phyloP scores from a whole-genome alignment of 2,329 filamentous ascomycete species.

The Colletotrichum truncatum region DNA sequence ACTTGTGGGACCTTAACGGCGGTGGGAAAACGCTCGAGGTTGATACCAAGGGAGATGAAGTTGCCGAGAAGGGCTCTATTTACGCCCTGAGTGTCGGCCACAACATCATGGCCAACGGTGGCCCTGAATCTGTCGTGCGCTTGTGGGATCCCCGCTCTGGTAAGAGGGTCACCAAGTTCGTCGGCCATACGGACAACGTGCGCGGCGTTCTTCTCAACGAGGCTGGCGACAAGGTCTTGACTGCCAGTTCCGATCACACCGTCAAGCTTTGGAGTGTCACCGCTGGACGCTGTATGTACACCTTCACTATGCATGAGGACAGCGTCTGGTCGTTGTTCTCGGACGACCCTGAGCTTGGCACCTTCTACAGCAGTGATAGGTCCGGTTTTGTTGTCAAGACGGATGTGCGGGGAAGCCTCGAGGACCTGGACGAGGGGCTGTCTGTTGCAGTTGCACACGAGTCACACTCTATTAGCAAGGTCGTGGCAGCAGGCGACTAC shows the following conservation, averaged over 20 bases:
- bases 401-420: conserved; percentile 78
- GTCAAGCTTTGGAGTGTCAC: conserved; percentile 98
- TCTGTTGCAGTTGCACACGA: conserved; percentile 94
- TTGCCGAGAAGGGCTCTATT: conserved; percentile 89
- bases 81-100: conserved; percentile 87
- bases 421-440: conserved; percentile 81
- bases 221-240: conserved; percentile 90
- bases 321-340: conserved; percentile 97
- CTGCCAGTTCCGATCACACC: conserved; percentile 94
- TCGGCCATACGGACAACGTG: conserved; percentile 95
- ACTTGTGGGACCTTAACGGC: conserved; percentile 92
- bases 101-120: conserved; percentile 87
- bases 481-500: conserved; percentile 75
- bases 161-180: conserved; percentile 93
- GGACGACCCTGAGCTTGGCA: conserved; percentile 81
- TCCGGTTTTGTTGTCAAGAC: conserved; percentile 96
- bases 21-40: conserved; percentile 88
- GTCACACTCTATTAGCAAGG: conserved; percentile 80
- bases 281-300: conserved; percentile 96
- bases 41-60: conserved; percentile 83
- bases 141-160: conserved; percentile 92
- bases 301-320: conserved; percentile 98
- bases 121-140: conserved; percentile 91
- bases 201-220: conserved; percentile 90
- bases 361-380: conserved; percentile 95